Base-by-base conservation (phyloP, 108 stramenopile genomes). In the Cyclotella cryptica region DNA sequence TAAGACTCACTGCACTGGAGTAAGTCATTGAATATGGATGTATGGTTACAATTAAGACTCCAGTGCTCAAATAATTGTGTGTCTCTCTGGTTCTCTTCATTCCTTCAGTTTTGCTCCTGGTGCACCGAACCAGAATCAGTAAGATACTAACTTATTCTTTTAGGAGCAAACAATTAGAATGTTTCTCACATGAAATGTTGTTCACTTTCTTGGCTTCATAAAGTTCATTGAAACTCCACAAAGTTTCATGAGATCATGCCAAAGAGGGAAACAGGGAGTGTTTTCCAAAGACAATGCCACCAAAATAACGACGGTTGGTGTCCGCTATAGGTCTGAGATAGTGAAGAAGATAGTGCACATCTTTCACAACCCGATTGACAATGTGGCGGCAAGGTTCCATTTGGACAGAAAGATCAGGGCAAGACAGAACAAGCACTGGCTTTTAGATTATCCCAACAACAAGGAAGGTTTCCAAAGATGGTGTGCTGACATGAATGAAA, bases 1-100 rank as follows among this genome's bases (percentile, higher is more conserved):
- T 0, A 88, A 88, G 64, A 88, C 88, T 28, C 88, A 88, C 51
- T 87, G 87, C 45, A 76, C 72, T 45, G 87, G 84, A 8, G 85
- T 83, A 59, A 69, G 58, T 2, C 53, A 42, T 22, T 41, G 40
- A 11, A 42, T 19, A 52, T 54, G 4, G 6, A 35, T 35, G 35
- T 5, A 6, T 35, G 2, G 35, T 35, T 6, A 2, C 35, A 6
- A 35, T 35, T 35, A 5, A 6, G 6, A 35, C 6, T 35, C 35
- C 4, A 5, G 2, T 35, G 35, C 35, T 35, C 35, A 35, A 2
- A 35, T 6, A 35, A n/a, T n/a, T 5, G 2, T 35, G 2, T 35
- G 2, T 35, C 35, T 35, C 35, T 35, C 6, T 35, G 35, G 2
- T 6, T 3, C 3, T 27, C 57, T 58, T 8, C 10, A 3, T 4